Evolutionary conservation across 192 early-diverging fungal species (phyloP).

Genomic region (Phycomyces blakesleeanus): DNA sequence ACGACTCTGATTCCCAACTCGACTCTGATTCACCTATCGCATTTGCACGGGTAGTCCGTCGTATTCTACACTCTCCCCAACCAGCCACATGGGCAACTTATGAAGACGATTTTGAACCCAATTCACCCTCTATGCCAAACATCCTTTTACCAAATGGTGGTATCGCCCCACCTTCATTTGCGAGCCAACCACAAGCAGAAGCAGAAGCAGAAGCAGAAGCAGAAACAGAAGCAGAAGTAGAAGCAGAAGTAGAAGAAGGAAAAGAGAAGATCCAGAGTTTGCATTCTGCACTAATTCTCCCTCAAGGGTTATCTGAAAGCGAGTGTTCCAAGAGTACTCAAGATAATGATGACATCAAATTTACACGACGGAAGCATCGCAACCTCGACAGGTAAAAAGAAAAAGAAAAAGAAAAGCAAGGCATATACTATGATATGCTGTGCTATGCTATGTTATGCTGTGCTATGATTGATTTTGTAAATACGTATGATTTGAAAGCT

Average conservation of each 20-base stretch:
- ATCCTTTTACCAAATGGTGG: slow-evolving; percentile 24
- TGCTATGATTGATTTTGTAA: too few relatives aligned
- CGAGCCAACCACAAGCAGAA: neutral
- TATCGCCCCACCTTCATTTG: slow-evolving; percentile 25
- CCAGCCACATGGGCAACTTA: neutral
- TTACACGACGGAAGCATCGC: slow-evolving; percentile 7
- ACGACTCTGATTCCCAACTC: slow-evolving; percentile 5
- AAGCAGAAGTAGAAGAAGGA: too few relatives aligned
- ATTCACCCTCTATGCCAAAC: slow-evolving; percentile 16
- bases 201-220: too few relatives aligned
- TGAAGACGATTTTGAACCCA: slow-evolving; percentile 12
- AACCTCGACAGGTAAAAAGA: slow-evolving; percentile 27
- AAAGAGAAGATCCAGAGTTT: neutral
- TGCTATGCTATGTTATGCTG: too few relatives aligned
- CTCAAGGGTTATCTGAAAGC: neutral
- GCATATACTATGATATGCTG: too few relatives aligned
- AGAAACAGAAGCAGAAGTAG: too few relatives aligned
- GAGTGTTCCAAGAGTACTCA: slow-evolving; percentile 1
- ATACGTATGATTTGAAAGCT: too few relatives aligned
- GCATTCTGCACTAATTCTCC: slow-evolving; percentile 9
- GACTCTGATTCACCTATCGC: neutral
- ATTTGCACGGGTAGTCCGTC: neutral
- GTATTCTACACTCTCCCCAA: neutral
- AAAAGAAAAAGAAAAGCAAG: too few relatives aligned
- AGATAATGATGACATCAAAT: slow-evolving; percentile 7